A percentile compares a stretch with the other conserved stretches of the same genome.
Evolutionary conservation across 148 eudicot species (phyloP).

Genomic region (Rheum nobile): DNA sequence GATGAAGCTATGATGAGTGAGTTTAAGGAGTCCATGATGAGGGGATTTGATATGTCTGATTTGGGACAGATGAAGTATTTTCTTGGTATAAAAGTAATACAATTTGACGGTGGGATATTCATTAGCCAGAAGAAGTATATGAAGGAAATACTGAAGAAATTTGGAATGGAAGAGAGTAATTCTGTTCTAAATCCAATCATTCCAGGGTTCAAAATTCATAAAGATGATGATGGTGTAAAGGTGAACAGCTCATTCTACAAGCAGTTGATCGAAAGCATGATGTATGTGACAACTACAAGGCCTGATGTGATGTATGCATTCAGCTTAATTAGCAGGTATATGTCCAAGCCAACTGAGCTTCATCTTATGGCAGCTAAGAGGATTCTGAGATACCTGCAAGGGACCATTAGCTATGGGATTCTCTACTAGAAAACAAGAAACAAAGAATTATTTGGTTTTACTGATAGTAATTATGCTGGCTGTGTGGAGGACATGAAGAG

Average conservation of each 20-base stretch:
- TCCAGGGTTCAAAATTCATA: no score
- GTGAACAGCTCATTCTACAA: no score
- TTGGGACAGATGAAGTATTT: constrained; percentile 9
- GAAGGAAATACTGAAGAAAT: not conserved
- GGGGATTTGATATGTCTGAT: no score
- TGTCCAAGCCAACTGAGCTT: not conserved
- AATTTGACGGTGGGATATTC: not conserved
- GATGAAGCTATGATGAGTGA: not conserved
- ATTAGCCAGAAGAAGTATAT: not conserved
- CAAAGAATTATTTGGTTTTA: no score
- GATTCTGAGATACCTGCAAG: no score
- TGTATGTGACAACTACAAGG: not conserved
- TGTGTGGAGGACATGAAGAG: no score
- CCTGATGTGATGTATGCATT: not conserved
- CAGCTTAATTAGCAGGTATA: no score
- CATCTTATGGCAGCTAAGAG: not conserved
- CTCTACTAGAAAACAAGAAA: no score
- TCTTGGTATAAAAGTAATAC: constrained; percentile 1
- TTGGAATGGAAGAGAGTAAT: constrained; percentile 2
- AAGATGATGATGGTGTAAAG: no score
- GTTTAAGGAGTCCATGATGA: no score
- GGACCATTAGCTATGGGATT: no score
- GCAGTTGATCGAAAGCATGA: not conserved
- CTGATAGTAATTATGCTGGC: no score
- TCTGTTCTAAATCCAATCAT: not conserved